Evolutionary conservation across 345 rosid species (phyloP).

Genomic region (rapeseed (Brassica napus)): Da-Ae NC_063448.1:43085001-43085500

Average conservation of each 20-base stretch:
- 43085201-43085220: slow-evolving; percentile 94
- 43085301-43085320: background rate
- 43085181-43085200: slow-evolving; percentile 94
- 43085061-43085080: slow-evolving; percentile 12
- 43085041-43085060: slow-evolving; percentile 5
- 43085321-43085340: background rate
- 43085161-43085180: slow-evolving; percentile 46
- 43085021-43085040: background rate
- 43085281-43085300: slow-evolving; percentile 21
- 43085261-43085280: background rate
- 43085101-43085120: slow-evolving; percentile 15
- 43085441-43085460: slow-evolving; percentile 78
- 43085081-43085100: background rate
- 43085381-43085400: slow-evolving; percentile 96
- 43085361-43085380: slow-evolving; percentile 58
- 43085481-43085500: slow-evolving; percentile 16
- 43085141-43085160: slow-evolving; percentile 14
- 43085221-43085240: slow-evolving; percentile 99
- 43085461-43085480: slow-evolving; percentile 20
- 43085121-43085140: slow-evolving; percentile 6
- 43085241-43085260: slow-evolving; percentile 72
- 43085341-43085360: slow-evolving; percentile 15
- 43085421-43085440: slow-evolving; percentile 94
- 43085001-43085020: slow-evolving; percentile 7
- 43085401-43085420: slow-evolving; percentile 97